Base-by-base conservation (phyloP, 768 basidiomycete genomes). In the Mycena haematopus region DNA sequence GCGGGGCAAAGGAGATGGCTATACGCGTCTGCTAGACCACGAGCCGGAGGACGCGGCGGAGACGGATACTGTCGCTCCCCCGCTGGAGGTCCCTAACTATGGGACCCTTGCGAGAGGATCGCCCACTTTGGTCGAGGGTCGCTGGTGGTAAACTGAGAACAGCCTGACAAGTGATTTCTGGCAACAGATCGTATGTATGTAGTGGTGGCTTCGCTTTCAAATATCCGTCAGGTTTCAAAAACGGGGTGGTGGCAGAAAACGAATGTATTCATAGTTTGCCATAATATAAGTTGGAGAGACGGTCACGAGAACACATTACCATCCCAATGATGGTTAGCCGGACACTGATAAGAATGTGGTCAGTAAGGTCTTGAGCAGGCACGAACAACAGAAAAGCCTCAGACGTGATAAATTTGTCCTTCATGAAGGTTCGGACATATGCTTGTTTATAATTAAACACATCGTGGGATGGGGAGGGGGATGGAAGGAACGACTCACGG, bases 401-500 rank as follows among this genome's bases (percentile, higher is more conserved):
- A 87, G 84, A 71, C 69, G 73, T 77, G 65, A 74, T 77, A 76
- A 21, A 52, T 58, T 72, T 79, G 75, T 87, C 86, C 86, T 77
- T 82, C 84, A 88, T 81, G 64, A 73, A 75, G 57, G 66, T 69
- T 88, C 84, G 84, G 87, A 88, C 86, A 88, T 88, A 89, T 89
- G 87, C 87, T 89, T 89, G 87, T 88, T 78, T 76, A 73, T 73
- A 57, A 71, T 75, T 52, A 65, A 72, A 69, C 75, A 76, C 84
- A 88, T 88, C 87, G 75, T 78, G 24, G 80, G 78, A n/a, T n/a
- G 73, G 55, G 53, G 51, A 24, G 67, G 63, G 67, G 63, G 36
- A 51, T 47, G 27, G 55, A 3, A 31, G n/a, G 19, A 22, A 6
- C 29, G 40, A 50, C 44, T 58, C 17, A 54, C 63, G 45, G 10